Evolutionary conservation across 2,329 filamentous ascomycete genomes (phyloP), one percentile per base, ranked within the genome.

Genomic region (Cladosporium phlei): DNA sequence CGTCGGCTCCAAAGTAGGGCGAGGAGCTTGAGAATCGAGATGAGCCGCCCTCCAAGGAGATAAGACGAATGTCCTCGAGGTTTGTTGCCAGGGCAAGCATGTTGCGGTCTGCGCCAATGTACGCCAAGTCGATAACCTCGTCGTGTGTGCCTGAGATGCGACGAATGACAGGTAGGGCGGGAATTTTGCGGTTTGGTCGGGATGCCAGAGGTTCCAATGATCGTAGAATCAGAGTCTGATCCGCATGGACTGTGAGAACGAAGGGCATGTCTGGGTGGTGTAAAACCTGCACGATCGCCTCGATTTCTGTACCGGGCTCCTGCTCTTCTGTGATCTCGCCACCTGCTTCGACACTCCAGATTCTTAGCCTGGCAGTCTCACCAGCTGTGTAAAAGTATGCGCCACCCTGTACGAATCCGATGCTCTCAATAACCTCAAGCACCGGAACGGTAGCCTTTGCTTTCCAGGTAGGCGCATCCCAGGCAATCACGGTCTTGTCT

Each of bases 61-160:
- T 82, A 47, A 98, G 78, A 37, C 91, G 82, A 44, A 98, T 80
- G 52, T 95, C 90, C 67, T 98, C 93, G 0, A 90, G 88, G 65
- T 98, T 98, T 2, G 91, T 97, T 5, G 91, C 93, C 20, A 98
- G 72, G 5, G 93, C 94, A 52, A 98, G 76, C 42, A 94, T 70
- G 2, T 88, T 91, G 48, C 80, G 81, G 58, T 95, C 84, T 0
- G 83, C 80, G 2, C 93, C 80, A 46, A 97, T 74, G 59, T 93
- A 96, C 22, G 85, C 86, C 25, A 98, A 72, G 62, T 98, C 94
- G 56, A 98, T 96, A 43, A 98, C 89, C 65, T 98, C 93, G 64
- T 98, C 94, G 65, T 97, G 89, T 5, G 93, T 96, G 44, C 93
- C 94, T 4, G 91, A 95, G 55, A 98, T 94, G 34, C 88, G 80